Evolutionary conservation across 2,329 filamentous ascomycete species (phyloP).

Genomic region (Zalaria obscura): DNA sequence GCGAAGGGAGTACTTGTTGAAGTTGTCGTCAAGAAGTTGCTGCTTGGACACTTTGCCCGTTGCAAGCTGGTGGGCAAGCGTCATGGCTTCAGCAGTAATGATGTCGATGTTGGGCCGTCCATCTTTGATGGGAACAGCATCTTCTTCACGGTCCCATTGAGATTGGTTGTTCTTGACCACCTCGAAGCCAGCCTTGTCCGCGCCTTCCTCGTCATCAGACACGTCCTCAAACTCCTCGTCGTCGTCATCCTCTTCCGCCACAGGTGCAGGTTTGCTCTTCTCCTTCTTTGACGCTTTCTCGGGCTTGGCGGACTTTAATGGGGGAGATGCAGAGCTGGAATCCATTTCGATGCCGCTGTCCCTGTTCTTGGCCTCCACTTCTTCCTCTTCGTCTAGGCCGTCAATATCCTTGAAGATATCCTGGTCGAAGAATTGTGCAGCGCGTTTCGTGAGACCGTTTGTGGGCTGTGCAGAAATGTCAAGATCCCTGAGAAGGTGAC

Average conservation of each 20-base stretch:
- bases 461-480: conserved; percentile 34
- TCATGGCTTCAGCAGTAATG: conserved; percentile 99
- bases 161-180: conserved; percentile 43
- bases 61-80: conserved; percentile 80
- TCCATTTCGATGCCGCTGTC: conserved; percentile 27
- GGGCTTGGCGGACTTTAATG: conserved; percentile 10
- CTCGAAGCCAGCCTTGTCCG: conserved; percentile 39
- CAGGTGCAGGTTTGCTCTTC: conserved; percentile 9
- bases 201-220: conserved; percentile 18
- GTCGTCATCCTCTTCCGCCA: conserved; percentile 18
- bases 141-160: conserved; percentile 51
- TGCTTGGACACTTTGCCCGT: conserved; percentile 67
- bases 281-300: conserved; percentile 8
- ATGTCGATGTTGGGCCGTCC: conserved; percentile 80
- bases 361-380: conserved; percentile 23
- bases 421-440: conserved; percentile 82
- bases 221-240: conserved; percentile 16
- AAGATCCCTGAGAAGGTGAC: conserved; percentile 45
- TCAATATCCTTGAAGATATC: conserved; percentile 83
- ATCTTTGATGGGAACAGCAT: conserved; percentile 32
- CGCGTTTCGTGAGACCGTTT: conserved; percentile 64
- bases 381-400: conserved; percentile 36
- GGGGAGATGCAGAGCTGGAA: conserved; percentile 11
- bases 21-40: conserved; percentile 78
- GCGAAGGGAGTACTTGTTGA: conserved; percentile 84